A percentile compares a stretch with the other conserved stretches of the same genome.
Evolutionary conservation across 768 basidiomycete genomes (phyloP).

Genomic region (Termitomyces sp.): DNA sequence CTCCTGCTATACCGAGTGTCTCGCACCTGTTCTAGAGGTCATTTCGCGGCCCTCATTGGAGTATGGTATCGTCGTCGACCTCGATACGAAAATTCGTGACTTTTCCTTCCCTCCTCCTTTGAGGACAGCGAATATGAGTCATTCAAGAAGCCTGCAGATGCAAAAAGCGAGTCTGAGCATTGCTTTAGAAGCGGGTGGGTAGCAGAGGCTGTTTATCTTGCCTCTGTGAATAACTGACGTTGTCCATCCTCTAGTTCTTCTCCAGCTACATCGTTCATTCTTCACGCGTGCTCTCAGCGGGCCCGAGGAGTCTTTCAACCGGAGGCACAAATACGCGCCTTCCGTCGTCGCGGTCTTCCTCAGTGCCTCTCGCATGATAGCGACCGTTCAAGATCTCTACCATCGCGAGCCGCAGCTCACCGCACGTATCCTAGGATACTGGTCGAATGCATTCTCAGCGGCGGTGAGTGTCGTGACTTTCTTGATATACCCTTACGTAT

Average conservation of each 20-base stretch:
- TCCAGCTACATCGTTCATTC: constrained; percentile 63
- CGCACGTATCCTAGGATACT: constrained; percentile 44
- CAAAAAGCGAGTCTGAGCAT: constrained; percentile 54
- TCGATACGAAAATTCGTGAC: constrained; percentile 57
- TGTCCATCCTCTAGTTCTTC: constrained; percentile 37
- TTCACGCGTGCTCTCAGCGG: constrained; percentile 58
- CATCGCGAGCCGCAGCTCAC: constrained; percentile 53
- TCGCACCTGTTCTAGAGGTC: constrained; percentile 55
- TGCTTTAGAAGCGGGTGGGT: constrained; percentile 56
- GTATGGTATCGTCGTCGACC: constrained; percentile 43
- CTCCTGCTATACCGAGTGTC: constrained; percentile 51
- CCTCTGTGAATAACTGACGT: not conserved
- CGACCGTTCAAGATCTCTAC: constrained; percentile 51
- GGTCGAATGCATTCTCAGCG: constrained; percentile 50
- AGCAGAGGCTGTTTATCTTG: not conserved
- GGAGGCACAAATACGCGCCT: constrained; percentile 59
- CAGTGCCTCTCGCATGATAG: constrained; percentile 58
- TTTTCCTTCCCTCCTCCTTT: constrained; percentile 48
- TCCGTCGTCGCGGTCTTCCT: constrained; percentile 66
- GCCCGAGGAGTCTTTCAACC: constrained; percentile 53
- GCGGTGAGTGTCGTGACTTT: constrained; percentile 28
- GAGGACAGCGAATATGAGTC: constrained; percentile 30
- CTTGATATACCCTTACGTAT: not conserved
- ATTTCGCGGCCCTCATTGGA: constrained; percentile 49
- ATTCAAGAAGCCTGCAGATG: constrained; percentile 44